phyloP scores from a whole-genome alignment of 2,329 filamentous ascomycete species.

The Ophiostoma perfectum region DNA sequence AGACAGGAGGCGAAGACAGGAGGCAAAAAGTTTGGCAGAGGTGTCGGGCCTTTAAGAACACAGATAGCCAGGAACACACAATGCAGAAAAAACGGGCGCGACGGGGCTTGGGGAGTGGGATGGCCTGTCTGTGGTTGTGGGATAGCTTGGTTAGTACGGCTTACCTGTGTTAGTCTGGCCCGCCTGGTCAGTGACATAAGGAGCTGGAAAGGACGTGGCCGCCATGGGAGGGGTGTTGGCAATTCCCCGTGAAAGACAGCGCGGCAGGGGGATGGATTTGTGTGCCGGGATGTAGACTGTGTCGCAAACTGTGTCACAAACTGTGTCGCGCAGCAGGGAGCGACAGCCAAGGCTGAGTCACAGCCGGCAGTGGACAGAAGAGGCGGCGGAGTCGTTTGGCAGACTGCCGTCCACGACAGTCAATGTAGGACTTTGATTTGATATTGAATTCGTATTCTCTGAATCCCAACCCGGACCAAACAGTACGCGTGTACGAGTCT shows the following conservation, averaged over 20 bases:
- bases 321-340: neutral
- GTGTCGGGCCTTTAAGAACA: constrained; percentile 1
- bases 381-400: constrained; percentile 3
- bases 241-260: constrained; percentile 12
- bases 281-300: neutral
- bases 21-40: neutral
- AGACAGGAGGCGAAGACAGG: too few relatives aligned
- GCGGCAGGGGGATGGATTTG: neutral
- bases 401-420: neutral
- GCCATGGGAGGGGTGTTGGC: constrained; percentile 12
- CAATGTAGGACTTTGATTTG: constrained; percentile 10
- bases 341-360: constrained; percentile 15
- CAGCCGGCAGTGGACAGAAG: constrained; percentile 1
- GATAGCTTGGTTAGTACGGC: neutral
- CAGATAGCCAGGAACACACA: constrained; percentile 1
- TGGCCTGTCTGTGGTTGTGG: constrained; percentile 4
- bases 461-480: too few relatives aligned
- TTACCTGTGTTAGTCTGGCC: constrained; percentile 12
- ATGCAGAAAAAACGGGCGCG: neutral
- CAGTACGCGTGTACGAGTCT: neutral
- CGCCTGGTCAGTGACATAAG: constrained; percentile 7
- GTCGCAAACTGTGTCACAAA: constrained; percentile 6
- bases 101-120: constrained; percentile 3
- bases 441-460: neutral
- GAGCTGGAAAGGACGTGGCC: constrained; percentile 8